Conservation (phyloP, 352 stramenopile species). For the Phytopythium litorale region DNA sequence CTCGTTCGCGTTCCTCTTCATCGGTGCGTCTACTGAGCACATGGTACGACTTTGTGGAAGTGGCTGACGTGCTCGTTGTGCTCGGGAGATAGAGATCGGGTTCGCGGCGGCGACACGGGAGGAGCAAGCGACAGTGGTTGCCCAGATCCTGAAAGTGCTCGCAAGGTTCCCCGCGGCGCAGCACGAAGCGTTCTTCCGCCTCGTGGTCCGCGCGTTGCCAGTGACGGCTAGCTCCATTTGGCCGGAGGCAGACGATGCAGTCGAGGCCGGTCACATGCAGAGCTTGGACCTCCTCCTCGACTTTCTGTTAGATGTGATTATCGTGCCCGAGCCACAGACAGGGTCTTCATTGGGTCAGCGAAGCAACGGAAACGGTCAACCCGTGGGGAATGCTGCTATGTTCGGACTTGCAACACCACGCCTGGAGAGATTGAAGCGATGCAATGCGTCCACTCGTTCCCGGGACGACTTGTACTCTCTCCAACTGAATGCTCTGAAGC, state of each 20-base stretch:
- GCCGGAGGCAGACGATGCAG: constrained; percentile 2
- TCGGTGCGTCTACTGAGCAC: constrained; percentile 29
- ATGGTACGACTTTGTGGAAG: neutral
- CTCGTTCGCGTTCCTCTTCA: constrained; percentile 74
- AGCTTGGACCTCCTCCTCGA: constrained; percentile 55
- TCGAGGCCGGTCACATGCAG: constrained; percentile 7
- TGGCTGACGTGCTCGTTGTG: neutral
- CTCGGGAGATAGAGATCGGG: constrained; percentile 42
- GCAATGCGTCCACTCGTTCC: constrained; percentile 34
- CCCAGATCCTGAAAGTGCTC: constrained; percentile 25
- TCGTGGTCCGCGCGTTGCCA: constrained; percentile 52
- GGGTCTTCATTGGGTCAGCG: constrained; percentile 6
- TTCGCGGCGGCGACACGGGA: constrained; percentile 45
- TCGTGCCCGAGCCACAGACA: constrained; percentile 35
- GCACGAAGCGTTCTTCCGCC: constrained; percentile 62
- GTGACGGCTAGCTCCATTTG: constrained; percentile 22
- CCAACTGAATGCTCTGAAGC: constrained; percentile 53
- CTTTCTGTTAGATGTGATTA: constrained; percentile 66
- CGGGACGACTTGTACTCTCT: constrained; percentile 53
- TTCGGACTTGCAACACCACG: constrained; percentile 47
- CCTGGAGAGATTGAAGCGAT: constrained; percentile 45
- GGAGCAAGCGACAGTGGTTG: constrained; percentile 37
- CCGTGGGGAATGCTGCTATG: neutral
- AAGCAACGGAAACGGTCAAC: neutral
- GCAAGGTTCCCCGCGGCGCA: constrained; percentile 27